Conservation (phyloP, 2,329 filamentous ascomycete genomes). For the Teratosphaeria gauchensis region DNA sequence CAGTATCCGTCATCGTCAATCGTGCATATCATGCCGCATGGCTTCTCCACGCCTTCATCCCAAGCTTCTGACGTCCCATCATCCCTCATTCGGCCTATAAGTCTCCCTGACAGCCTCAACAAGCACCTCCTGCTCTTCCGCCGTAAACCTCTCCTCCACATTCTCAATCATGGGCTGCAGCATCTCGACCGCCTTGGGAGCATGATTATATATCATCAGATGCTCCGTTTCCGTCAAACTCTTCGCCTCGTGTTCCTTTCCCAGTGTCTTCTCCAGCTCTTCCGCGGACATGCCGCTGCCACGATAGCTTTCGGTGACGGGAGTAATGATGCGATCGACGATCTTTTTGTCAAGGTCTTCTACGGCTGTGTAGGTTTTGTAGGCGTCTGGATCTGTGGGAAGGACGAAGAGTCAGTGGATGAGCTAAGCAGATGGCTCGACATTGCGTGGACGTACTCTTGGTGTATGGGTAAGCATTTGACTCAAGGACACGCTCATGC, state of each 20-base stretch:
- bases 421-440: neutral
- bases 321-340: slow-evolving; percentile 16
- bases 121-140: slow-evolving; percentile 23
- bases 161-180: slow-evolving; percentile 28
- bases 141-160: slow-evolving; percentile 23
- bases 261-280: slow-evolving; percentile 18
- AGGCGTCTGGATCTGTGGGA: slow-evolving; percentile 14
- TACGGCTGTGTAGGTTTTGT: slow-evolving; percentile 15
- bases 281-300: slow-evolving; percentile 15
- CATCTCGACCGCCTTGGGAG: slow-evolving; percentile 23
- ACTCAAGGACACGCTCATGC: slow-evolving; percentile 21
- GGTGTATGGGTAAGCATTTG: slow-evolving; percentile 20
- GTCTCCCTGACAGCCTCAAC: slow-evolving; percentile 19
- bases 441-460: slow-evolving; percentile 2
- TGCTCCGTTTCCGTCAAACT: slow-evolving; percentile 26
- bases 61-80: neutral
- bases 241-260: slow-evolving; percentile 22
- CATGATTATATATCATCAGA: slow-evolving; percentile 25
- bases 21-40: neutral
- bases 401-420: neutral
- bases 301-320: slow-evolving; percentile 19
- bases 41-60: neutral
- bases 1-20: neutral
- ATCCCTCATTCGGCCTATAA: slow-evolving; percentile 8
- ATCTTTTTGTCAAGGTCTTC: slow-evolving; percentile 15